Conservation (phyloP, 495 filamentous ascomycete genomes). For the Hypoxylon trugodes region DNA sequence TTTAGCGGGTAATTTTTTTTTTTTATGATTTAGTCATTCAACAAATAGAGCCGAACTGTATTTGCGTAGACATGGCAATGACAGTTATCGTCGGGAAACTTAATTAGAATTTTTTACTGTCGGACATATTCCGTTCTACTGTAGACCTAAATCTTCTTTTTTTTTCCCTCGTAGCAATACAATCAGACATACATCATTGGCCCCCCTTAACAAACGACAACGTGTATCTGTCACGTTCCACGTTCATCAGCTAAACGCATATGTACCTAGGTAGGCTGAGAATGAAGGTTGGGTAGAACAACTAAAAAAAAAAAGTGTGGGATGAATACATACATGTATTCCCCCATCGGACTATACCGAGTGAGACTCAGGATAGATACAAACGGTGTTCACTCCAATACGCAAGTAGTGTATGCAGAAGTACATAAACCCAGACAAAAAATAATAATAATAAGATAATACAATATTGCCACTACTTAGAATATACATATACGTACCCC, state of each 20-base stretch:
- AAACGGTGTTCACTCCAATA: constrained; percentile 14
- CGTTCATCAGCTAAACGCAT: background rate
- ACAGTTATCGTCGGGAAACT: constrained; percentile 9
- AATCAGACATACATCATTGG: constrained; percentile 28
- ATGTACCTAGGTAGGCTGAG: constrained; percentile 5
- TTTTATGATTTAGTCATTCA: constrained; percentile 10
- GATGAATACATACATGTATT: background rate
- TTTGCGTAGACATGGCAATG: constrained; percentile 23
- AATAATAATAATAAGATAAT: too few relatives aligned
- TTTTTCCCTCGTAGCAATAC: constrained; percentile 32
- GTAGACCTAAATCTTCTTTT: constrained; percentile 15
- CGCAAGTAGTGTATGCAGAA: background rate
- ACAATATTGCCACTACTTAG: constrained; percentile 25
- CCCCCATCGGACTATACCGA: constrained; percentile 34
- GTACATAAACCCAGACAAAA: too few relatives aligned
- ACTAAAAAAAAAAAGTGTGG: constrained; percentile 3
- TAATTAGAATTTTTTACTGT: background rate
- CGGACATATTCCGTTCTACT: too few relatives aligned
- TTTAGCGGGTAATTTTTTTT: constrained; percentile 3
- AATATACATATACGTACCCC: background rate
- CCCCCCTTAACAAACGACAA: constrained; percentile 16
- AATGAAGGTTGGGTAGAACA: constrained; percentile 19
- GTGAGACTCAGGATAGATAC: constrained; percentile 32
- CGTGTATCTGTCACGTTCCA: constrained; percentile 11
- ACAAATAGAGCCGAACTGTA: constrained; percentile 12